Evolutionary conservation across 2,329 filamentous ascomycete species (phyloP), one percentile per base, ranked within the genome.

Genomic region (Monilinia fructicola): DNA sequence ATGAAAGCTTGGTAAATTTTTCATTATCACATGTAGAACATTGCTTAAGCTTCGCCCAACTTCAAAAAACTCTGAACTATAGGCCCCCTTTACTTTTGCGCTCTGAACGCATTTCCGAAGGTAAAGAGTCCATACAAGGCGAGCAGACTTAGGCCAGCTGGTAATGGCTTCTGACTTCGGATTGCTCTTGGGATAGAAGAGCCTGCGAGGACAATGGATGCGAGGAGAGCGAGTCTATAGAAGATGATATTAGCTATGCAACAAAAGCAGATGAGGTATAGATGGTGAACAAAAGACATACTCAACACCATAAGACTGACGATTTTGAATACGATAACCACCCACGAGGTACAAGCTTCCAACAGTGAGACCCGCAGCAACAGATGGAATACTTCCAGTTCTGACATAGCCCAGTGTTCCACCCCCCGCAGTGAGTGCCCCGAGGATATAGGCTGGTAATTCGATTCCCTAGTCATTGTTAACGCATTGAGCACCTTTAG

Each of bases 181-280:
- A 99, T 87, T 5, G 93, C 95, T 63, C 95, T 85, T 16, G 95
- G 95, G 68, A 98, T 89, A 2, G 91, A 90, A 53, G 90, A 90
- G 26, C 92, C 93, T 53, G 85, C 94, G 46, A 99, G 84, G 35
- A 98, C 81, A n/a, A 92, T 74, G 0, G 92, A 96, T 5, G 95
- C 95, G 54, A 97, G 82, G 12, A 99, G 84, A n/a, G 90, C 91
- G 54, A 97, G 82, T 79, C 64, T 66, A 26, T 38, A 53, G 26
- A 44, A 35, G 40, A 54, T 35, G 38, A 14, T 11, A 54, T 66
- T 38, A 66, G 55, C 58, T 28, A 44, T 46, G 42, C 21, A 50
- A 38, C 28, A 23, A 58, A 50, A 44, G 31, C 21, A 61, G 38
- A 42, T 61, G 21, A n/a, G 12, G 14, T 26, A 61, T 54, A 6